Evolutionary conservation across 768 basidiomycete species (phyloP).

Genomic region (Artomyces pyxidatus): DNA sequence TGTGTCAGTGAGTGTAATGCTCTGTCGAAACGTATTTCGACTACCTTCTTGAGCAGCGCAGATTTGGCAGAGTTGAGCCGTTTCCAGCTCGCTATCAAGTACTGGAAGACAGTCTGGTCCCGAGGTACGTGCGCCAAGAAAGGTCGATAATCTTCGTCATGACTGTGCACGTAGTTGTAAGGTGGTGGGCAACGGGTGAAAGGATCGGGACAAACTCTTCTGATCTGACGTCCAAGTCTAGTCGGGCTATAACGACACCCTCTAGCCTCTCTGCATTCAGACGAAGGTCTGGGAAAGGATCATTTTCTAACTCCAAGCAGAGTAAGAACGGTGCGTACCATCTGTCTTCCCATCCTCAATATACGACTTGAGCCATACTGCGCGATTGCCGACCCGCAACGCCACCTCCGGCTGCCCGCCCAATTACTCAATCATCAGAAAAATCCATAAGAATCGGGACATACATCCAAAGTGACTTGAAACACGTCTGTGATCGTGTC

Average conservation of each 20-base stretch:
- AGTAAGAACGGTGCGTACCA: neutral
- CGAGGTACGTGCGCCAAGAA: slow-evolving; percentile 71
- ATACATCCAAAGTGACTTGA: slow-evolving; percentile 72
- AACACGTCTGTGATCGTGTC: slow-evolving; percentile 60
- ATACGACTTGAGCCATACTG: slow-evolving; percentile 14
- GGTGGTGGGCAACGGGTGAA: slow-evolving; percentile 6
- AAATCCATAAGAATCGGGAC: slow-evolving; percentile 24
- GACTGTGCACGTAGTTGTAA: slow-evolving; percentile 31
- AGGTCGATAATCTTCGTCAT: slow-evolving; percentile 66
- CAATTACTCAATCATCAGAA: neutral
- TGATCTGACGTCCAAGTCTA: slow-evolving; percentile 10
- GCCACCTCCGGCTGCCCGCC: slow-evolving; percentile 13
- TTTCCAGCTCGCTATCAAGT: slow-evolving; percentile 88
- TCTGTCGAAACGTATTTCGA: neutral
- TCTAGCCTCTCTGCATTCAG: slow-evolving; percentile 12
- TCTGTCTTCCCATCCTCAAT: slow-evolving; percentile 8
- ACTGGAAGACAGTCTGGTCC: slow-evolving; percentile 80
- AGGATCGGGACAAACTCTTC: slow-evolving; percentile 7
- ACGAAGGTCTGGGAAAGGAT: slow-evolving; percentile 3
- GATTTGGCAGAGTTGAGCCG: slow-evolving; percentile 54
- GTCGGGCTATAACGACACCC: slow-evolving; percentile 13
- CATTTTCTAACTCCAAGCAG: neutral
- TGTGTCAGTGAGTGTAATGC: neutral
- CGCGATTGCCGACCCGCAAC: slow-evolving; percentile 8
- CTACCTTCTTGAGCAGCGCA: slow-evolving; percentile 57